A percentile compares a stretch with the other conserved stretches of the same genome.
These are phyloP conservation scores for Tolypocladium nubicola DNA, from an alignment of 2,329 filamentous ascomycete genomes.

Conservation along the genomic window DNA sequence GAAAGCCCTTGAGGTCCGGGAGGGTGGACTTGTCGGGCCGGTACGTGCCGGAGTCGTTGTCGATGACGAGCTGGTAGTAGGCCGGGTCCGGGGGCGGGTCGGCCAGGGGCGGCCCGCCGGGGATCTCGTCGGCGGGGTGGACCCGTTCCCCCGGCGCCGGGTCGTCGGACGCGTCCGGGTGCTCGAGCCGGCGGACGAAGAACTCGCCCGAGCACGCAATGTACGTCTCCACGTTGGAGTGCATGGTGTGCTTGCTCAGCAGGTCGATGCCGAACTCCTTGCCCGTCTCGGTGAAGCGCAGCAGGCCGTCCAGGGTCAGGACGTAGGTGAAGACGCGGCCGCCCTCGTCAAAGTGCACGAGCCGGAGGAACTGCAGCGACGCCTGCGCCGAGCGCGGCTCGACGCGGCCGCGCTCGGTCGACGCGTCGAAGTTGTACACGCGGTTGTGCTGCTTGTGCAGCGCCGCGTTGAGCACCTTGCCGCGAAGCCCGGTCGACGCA, in stretches of 20 bases:
- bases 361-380: conserved; percentile 69
- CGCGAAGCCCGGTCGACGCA: conserved; percentile 63
- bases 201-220: conserved; percentile 92
- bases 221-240: conserved; percentile 83
- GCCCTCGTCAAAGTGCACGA: conserved; percentile 78
- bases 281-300: conserved; percentile 90
- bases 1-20: conserved; percentile 58
- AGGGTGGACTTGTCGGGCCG: conserved; percentile 71
- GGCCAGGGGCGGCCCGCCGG: conserved; percentile 33
- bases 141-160: conserved; percentile 32
- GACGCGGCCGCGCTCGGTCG: conserved; percentile 63
- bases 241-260: conserved; percentile 93
- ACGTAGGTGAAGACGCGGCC: conserved; percentile 87
- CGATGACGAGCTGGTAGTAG: conserved; percentile 79
- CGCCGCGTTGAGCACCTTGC: conserved; percentile 70
- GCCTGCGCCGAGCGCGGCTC: conserved; percentile 57
- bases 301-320: conserved; percentile 72
- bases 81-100: conserved; percentile 34
- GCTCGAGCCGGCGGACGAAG: conserved; percentile 62
- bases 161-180: conserved; percentile 32
- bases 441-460: conserved; percentile 83
- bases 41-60: conserved; percentile 93
- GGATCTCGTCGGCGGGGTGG: conserved; percentile 39
- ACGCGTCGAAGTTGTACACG: conserved; percentile 78
- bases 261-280: conserved; percentile 93